Evolutionary conservation across 192 early-diverging fungal species (phyloP).

Genomic region (Oehlia diaphana): DNA sequence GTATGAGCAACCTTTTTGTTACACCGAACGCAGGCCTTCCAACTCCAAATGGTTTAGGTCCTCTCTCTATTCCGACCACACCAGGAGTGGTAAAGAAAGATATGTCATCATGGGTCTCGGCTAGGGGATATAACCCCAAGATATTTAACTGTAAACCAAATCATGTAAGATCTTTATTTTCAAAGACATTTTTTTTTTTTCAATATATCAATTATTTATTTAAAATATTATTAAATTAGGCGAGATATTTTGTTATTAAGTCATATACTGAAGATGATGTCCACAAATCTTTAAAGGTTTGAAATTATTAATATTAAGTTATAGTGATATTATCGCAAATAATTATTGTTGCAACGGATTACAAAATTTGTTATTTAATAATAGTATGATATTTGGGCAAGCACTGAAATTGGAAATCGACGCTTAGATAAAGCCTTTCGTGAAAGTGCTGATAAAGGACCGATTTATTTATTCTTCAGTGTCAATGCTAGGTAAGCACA

Average conservation of each 20-base stretch:
- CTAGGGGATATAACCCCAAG: constrained; percentile 29
- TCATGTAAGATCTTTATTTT: constrained; percentile 17
- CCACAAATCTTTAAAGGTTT: constrained; percentile 35
- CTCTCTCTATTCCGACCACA: neutral
- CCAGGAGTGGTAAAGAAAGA: constrained; percentile 17
- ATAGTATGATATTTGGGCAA: constrained; percentile 54
- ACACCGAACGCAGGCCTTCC: neutral
- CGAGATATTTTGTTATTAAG: constrained; percentile 60
- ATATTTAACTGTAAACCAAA: constrained; percentile 22
- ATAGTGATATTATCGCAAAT: neutral
- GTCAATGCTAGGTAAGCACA: constrained; percentile 44
- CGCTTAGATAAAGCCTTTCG: constrained; percentile 51
- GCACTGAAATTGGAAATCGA: constrained; percentile 58
- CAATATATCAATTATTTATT: neutral
- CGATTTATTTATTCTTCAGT: constrained; percentile 54
- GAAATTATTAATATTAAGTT: neutral
- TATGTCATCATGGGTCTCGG: constrained; percentile 12
- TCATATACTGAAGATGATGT: constrained; percentile 56
- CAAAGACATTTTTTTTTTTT: neutral
- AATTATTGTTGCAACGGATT: neutral
- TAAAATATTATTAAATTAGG: constrained; percentile 31
- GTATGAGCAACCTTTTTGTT: constrained; percentile 14
- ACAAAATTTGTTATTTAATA: neutral
- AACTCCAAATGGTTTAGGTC: neutral
- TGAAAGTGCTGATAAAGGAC: constrained; percentile 32